Base-by-base conservation (phyloP, 2,329 filamentous ascomycete genomes). In the Chaetomiaceae sp. region DNA sequence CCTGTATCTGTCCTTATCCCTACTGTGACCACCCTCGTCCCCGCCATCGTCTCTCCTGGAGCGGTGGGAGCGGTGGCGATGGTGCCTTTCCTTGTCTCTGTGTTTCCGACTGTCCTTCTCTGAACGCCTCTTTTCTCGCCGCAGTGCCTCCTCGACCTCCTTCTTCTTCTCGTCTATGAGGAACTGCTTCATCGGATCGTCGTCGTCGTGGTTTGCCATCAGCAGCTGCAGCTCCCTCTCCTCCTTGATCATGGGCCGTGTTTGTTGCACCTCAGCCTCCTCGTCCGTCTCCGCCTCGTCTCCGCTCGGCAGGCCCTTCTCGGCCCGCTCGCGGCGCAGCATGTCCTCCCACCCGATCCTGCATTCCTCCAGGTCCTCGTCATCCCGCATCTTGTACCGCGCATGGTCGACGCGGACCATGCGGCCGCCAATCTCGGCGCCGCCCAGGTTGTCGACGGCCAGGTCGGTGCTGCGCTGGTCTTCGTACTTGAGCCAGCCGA, bases 401-500 rank as follows among this genome's bases (percentile, higher is more conserved):
- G 90, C 88, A 69, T 99, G 93, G 66, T 99, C 93, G 12, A 99
- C 93, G 53, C 87, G 82, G 37, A 99, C 70, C 51, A 92, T 70
- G 37, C 91, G 78, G 2, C 90, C 91, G 65, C 88, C 76, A 16
- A 99, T 83, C 25, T 83, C 86, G 8, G 91, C 86, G 27, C 93
- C 93, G 34, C 90, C 87, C 5, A 99, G 73, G 67, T 99, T 99
- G 70, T 99, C 93, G 9, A 99, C 95, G 0, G 95, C 93, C 37
- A 99, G 73, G 69, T 97, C 92, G 55, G 89, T 95, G 70, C 91
- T 96, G 60, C 92, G 80, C 73, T 99, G 93, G 69, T 99, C 92
- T 67, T 99, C 93, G 70, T 97, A 99, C 66, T 99, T 99, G 52
- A 99, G 78, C 78, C 95, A 99, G 3, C 87, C 90, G 65, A 97